Evolutionary conservation across 2,329 filamentous ascomycete species (phyloP), one percentile per base, ranked within the genome.

Genomic region (Epichloe festucae): DNA sequence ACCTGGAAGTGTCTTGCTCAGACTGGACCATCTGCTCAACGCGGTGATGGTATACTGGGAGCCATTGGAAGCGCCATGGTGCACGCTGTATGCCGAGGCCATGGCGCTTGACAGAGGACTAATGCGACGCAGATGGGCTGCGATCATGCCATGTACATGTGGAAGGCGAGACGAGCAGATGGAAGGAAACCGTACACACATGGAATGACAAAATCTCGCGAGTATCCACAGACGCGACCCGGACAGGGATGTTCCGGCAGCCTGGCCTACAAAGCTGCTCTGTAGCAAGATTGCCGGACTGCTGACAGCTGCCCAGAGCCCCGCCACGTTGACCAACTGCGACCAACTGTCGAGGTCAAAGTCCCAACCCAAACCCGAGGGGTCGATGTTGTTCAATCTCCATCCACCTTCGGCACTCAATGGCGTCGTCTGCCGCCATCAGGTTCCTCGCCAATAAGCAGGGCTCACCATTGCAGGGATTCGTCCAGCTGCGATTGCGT

Each of bases 1-100:
- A 85, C 81, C 69, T 60, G 89, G 87, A 36, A 93, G 73, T 54
- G 84, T 77, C 63, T 81, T 84, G 62, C 82, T 81, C 54, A 84
- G 72, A 59, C 89, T 81, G 41, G 88, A 95, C 90, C 90, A 96
- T 58, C 90, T 76, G 67, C 84, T 84, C 56, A 95, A 71, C 42
- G 84, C 80, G 15, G 88, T 94, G 54, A 86, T 68, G 1, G 88
- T 94, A 54, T 64, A 62, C 41, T 62, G 58, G 43, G 64, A 62
- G 54, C 55, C 55, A 44, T 59, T 58, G 57, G 63, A 58, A 52
- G 65, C 57, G 61, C 65, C 64, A 61, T 67, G 62, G 59, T 65
- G 64, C 58, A 62, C 60, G 64, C 63, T 65, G 57, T 64, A 69
- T 49, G 68, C 66, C 58, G 67, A 68, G 43, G 66, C 65, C 68